phyloP scores from a whole-genome alignment of 2,329 filamentous ascomycete species.

The Neocatenulostroma microsporum region DNA sequence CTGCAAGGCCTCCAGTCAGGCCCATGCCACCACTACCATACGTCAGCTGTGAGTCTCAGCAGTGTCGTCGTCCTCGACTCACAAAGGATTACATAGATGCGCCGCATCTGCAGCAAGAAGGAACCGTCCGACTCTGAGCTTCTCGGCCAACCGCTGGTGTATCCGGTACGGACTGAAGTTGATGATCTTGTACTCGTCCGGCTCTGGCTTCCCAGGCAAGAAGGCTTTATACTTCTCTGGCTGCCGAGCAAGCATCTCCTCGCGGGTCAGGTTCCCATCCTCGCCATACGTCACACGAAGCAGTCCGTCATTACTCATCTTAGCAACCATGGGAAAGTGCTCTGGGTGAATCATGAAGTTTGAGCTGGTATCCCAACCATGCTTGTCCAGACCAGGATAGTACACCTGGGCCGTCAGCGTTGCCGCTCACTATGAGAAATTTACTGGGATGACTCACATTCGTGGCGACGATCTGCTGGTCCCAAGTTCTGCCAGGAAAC shows the following conservation, averaged over 20 bases:
- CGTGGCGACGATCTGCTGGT: slow-evolving; percentile 32
- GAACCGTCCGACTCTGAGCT: slow-evolving; percentile 28
- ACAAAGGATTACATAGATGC: slow-evolving; percentile 27
- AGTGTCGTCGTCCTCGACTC: too few species aligned
- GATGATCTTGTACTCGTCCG: slow-evolving; percentile 27
- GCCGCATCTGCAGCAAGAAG: slow-evolving; percentile 35
- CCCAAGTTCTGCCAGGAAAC: slow-evolving; percentile 16
- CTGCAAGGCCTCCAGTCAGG: slow-evolving; percentile 20
- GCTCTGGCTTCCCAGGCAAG: slow-evolving; percentile 19
- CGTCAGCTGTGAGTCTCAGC: slow-evolving; percentile 1
- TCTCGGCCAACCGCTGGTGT: slow-evolving; percentile 32
- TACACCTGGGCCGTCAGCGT: slow-evolving; percentile 7
- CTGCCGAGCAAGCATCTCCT: slow-evolving; percentile 18
- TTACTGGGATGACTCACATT: slow-evolving; percentile 15
- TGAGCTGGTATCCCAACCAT: slow-evolving; percentile 31
- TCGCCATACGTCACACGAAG: slow-evolving; percentile 38
- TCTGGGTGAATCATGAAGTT: slow-evolving; percentile 35
- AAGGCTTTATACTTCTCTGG: slow-evolving; percentile 21
- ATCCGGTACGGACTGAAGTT: slow-evolving; percentile 35
- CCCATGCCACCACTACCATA: slow-evolving; percentile 17
- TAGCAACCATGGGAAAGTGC: slow-evolving; percentile 26
- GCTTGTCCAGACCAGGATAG: slow-evolving; percentile 29
- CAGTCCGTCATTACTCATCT: slow-evolving; percentile 25
- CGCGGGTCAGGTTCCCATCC: slow-evolving; percentile 21
- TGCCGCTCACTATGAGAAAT: not conserved